Conservation (phyloP, 768 basidiomycete genomes). For the Serendipita sp. region DNA sequence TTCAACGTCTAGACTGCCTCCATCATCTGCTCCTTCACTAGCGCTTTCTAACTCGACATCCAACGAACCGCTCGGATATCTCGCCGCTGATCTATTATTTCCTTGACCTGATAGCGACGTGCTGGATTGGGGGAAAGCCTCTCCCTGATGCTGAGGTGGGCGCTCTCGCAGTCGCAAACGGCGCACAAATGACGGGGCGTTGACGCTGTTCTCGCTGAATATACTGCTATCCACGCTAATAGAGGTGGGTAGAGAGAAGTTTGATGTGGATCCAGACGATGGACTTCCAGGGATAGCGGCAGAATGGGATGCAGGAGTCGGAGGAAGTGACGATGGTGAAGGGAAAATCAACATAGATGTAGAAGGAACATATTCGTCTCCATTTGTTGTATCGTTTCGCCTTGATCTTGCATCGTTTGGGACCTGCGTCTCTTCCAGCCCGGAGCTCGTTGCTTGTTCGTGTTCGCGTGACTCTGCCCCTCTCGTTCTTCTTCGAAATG, state of each 20-base stretch:
- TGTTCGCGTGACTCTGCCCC: background rate
- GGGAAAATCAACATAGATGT: background rate
- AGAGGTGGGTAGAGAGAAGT: constrained; percentile 1
- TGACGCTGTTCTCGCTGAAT: background rate
- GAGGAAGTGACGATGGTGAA: background rate
- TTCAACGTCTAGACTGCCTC: background rate
- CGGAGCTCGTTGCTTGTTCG: background rate
- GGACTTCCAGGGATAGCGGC: background rate
- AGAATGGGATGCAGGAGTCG: background rate
- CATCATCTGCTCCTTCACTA: background rate
- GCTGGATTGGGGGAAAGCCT: background rate
- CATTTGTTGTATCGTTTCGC: background rate
- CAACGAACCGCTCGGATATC: background rate
- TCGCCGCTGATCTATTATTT: background rate
- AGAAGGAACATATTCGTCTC: background rate
- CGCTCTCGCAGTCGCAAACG: background rate
- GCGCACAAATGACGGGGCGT: background rate
- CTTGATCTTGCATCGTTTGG: background rate
- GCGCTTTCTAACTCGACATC: background rate
- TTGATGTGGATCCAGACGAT: background rate
- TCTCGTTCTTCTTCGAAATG: background rate
- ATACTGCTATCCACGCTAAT: background rate
- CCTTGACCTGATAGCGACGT: background rate
- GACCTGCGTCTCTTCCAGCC: background rate
- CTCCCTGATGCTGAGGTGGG: background rate